These are phyloP conservation scores for Dactylellina parvicollis DNA, from an alignment of 2,329 filamentous ascomycete species.

Conservation along the genomic window DNA sequence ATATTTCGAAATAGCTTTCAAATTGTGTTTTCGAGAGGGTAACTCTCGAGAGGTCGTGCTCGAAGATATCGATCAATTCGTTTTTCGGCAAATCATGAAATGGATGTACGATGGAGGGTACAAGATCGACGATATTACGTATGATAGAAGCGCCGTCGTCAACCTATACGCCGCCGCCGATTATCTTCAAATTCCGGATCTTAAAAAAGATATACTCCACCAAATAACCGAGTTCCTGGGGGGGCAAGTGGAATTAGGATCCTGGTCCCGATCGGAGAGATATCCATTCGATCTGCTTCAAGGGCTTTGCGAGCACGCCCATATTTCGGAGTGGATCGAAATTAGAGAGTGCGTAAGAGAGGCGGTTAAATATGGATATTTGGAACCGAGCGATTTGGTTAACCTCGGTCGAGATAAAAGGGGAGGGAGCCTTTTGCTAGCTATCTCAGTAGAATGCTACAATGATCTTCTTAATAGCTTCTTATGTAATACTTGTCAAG, in stretches of 20 bases:
- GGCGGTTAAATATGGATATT: background rate
- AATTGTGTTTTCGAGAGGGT: slow-evolving; percentile 8
- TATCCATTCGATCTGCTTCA: background rate
- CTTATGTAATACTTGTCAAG: background rate
- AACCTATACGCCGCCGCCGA: background rate
- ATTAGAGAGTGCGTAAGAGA: background rate
- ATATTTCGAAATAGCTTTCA: slow-evolving; percentile 3
- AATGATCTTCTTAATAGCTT: background rate
- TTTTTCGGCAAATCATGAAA: background rate
- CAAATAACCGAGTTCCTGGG: background rate
- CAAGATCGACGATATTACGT: background rate
- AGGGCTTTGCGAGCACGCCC: background rate
- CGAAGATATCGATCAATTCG: background rate
- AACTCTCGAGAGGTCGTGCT: background rate
- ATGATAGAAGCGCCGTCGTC: background rate
- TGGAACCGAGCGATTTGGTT: background rate
- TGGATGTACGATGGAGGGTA: slow-evolving; percentile 5
- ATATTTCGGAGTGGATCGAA: background rate
- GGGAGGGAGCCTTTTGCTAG: background rate
- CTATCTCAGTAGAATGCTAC: background rate
- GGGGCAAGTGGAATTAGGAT: background rate
- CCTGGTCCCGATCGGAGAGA: background rate
- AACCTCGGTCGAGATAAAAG: background rate
- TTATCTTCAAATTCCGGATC: slow-evolving; percentile 8
- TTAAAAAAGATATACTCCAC: background rate